A percentile compares a stretch with the other conserved stretches of the same genome.
Evolutionary conservation across 176 grass and related monocot genomes (phyloP).

Genomic region (Bolboschoenus planiculmis): DNA sequence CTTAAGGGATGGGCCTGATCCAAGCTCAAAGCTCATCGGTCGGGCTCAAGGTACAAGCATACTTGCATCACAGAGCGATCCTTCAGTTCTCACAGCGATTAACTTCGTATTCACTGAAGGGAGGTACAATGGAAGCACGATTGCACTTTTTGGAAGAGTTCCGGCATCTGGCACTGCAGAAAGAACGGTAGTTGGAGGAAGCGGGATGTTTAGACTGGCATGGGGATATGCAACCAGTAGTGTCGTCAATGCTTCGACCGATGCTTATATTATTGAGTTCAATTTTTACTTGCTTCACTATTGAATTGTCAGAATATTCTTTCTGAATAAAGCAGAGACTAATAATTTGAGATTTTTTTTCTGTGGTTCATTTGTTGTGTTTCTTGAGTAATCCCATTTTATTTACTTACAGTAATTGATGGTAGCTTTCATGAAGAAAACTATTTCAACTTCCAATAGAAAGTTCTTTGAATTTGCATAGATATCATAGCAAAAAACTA

Average conservation of each 20-base stretch:
- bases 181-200: slow-evolving; percentile 19
- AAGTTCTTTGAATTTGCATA: neutral
- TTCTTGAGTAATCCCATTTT: neutral
- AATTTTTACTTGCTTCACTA: slow-evolving; percentile 22
- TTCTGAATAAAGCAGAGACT: neutral
- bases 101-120: slow-evolving; percentile 26
- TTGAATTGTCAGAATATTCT: neutral
- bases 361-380: neutral
- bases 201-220: slow-evolving; percentile 12
- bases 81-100: neutral
- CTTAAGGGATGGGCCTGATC: slow-evolving; percentile 19
- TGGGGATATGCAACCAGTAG: slow-evolving; percentile 14
- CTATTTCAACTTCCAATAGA: neutral
- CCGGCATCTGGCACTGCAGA: neutral
- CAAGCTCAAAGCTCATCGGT: slow-evolving; percentile 19
- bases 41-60: slow-evolving; percentile 19
- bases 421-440: neutral
- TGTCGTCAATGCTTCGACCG: neutral
- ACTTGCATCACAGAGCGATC: neutral
- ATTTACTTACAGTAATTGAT: neutral
- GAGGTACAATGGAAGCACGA: slow-evolving; percentile 24
- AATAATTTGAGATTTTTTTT: neutral
- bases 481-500: too few species aligned
- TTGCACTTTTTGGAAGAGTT: slow-evolving; percentile 12
- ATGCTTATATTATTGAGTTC: slow-evolving; percentile 10